Base-by-base conservation (phyloP, 352 stramenopile species). In the Phytophthora vignae region DNA sequence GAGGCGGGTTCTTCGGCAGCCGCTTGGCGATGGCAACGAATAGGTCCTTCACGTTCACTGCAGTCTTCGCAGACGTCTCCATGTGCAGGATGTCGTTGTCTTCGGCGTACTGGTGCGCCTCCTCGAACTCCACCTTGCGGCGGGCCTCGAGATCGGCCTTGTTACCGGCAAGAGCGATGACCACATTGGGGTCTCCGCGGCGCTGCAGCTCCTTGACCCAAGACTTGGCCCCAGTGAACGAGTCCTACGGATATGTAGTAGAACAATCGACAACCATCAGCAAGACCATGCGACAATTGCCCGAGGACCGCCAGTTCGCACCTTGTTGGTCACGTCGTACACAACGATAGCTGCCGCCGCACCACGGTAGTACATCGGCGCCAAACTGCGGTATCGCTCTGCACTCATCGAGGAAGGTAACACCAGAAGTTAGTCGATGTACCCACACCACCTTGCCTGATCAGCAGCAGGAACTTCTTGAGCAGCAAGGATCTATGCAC, bases 181-280 rank as follows among this genome's bases (percentile, higher is more conserved):
- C 94, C 15, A 98, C 94, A 73, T 99, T 98, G 5, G 97, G 97
- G 81, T 99, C 98, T 46, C 98, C 98, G 60, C 98, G 94, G 67
- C 98, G 90, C 83, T 99, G 98, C 52, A 99, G 85, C 79, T 99
- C 98, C 81, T 99, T 99, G 38, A 99, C 98, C 98, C 98, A 99
- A 11, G 92, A 98, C 76, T 99, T 99, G 48, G 98, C 98, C 9
- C 98, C 98, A 19, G 93, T 98, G 70, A 99, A 99, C 9, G 95
- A 98, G 61, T 99, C 96, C 90, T 98, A 65, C 52, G 27, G 27
- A 29, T 3, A 29, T 6, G 29, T 36, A 10, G 8, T 17, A 44
- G 62, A 19, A 36, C 21, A 40, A 54, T 55, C 55, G 70, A 67
- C 21, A 48, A 58, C 2, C 1, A 42, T 69, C 33, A 73, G 53